A percentile compares a stretch with the other conserved stretches of the same genome.
phyloP scores from a whole-genome alignment of 495 filamentous ascomycete genomes.

The Aspergillus cavernicola region DNA sequence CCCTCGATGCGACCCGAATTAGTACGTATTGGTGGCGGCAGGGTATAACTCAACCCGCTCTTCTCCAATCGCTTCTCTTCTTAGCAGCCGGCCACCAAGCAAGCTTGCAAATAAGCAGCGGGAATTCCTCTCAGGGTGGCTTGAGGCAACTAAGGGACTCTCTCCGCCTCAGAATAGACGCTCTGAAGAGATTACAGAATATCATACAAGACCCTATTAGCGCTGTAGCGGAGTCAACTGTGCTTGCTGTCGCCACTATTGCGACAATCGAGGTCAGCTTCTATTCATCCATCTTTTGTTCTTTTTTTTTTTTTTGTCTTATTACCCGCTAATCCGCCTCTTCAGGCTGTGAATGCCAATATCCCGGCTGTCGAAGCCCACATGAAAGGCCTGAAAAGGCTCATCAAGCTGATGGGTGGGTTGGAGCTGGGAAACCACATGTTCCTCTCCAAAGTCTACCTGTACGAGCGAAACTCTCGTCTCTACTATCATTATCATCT shows the following conservation, averaged over 20 bases:
- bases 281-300: not conserved
- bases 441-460: too few relatives aligned
- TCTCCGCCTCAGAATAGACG: not conserved
- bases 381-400: not conserved
- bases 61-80: slow-evolving; percentile 8
- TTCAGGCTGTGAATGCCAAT: slow-evolving; percentile 1
- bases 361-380: slow-evolving; percentile 2
- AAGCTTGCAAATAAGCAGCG: slow-evolving; percentile 2
- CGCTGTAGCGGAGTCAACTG: slow-evolving; percentile 5
- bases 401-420: not conserved
- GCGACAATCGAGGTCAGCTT: slow-evolving; percentile 7
- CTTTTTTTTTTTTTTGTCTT: not conserved
- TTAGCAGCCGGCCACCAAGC: slow-evolving; percentile 9
- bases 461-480: not conserved
- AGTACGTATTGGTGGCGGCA: slow-evolving; percentile 3
- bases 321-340: not conserved
- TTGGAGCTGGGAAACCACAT: too few relatives aligned
- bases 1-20: slow-evolving; percentile 8
- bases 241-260: not conserved
- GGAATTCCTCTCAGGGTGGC: not conserved
- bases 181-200: slow-evolving; percentile 1
- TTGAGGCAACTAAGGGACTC: not conserved
- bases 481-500: not conserved
- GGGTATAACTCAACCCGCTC: slow-evolving; percentile 3
- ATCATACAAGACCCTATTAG: not conserved